phyloP scores from a whole-genome alignment of 23 red algal genomes.

The Pyropia haitanensis region DNA sequence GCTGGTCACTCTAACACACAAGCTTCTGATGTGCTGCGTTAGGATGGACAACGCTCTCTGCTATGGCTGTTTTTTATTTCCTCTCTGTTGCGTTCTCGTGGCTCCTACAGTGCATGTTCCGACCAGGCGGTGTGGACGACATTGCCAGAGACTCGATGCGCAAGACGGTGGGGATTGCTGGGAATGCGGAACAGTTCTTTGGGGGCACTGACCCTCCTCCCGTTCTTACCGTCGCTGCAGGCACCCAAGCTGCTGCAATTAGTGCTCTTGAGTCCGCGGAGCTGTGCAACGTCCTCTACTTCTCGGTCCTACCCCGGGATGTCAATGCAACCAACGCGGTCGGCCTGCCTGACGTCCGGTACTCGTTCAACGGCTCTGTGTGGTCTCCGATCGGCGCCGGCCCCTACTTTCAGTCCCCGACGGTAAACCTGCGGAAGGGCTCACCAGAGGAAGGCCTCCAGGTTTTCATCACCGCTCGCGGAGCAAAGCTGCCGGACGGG shows the following conservation, averaged over 20 bases:
- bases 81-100: no score
- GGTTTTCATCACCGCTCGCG: constrained; percentile 8
- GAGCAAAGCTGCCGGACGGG: background rate
- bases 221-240: no score
- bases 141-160: constrained; percentile 1
- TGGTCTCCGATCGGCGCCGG: constrained; percentile 7
- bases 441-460: no score
- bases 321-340: background rate
- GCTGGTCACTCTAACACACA: no score
- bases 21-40: no score
- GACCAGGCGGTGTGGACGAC: constrained; percentile 5
- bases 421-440: no score
- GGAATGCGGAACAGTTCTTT: background rate
- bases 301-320: constrained; percentile 4
- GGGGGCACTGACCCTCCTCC: no score
- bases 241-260: background rate
- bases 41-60: no score
- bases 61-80: no score
- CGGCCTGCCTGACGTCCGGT: constrained; percentile 11
- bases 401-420: constrained; percentile 12
- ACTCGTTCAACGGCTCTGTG: constrained; percentile 5
- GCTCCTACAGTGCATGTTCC: constrained; percentile 19
- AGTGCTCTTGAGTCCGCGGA: background rate
- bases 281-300: constrained; percentile 28
- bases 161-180: background rate